Percentiles rank a stretch among this genome's conserved stretches.
phyloP scores from a whole-genome alignment of 2,329 filamentous ascomycete genomes.

The Colletotrichum lentis region DNA sequence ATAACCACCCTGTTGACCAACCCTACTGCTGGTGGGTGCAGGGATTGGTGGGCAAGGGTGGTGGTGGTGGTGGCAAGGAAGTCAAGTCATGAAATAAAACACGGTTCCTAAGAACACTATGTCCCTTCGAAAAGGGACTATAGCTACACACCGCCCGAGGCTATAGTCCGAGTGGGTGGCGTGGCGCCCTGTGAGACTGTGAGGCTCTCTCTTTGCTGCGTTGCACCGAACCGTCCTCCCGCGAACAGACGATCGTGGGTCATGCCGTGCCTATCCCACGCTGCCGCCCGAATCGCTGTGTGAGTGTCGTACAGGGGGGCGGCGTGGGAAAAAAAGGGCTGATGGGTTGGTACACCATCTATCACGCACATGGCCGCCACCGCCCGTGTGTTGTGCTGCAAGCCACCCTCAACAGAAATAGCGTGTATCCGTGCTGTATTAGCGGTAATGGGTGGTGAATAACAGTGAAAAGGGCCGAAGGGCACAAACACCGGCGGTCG shows the following conservation, averaged over 20 bases:
- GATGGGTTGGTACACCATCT: slow-evolving; percentile 1
- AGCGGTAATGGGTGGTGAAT: not conserved
- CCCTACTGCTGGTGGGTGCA: too few species aligned
- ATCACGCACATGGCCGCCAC: slow-evolving; percentile 28
- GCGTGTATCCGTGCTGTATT: not conserved
- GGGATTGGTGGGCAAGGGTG: too few species aligned
- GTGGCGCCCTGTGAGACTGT: slow-evolving; percentile 1
- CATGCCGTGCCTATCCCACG: not conserved
- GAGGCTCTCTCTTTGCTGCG: slow-evolving; percentile 22
- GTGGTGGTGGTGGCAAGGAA: too few species aligned
- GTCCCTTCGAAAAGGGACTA: too few species aligned
- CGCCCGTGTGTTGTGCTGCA: slow-evolving; percentile 1
- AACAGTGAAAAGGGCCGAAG: slow-evolving; percentile 13
- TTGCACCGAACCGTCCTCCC: slow-evolving; percentile 24
- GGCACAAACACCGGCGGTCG: not conserved
- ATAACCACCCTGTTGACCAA: too few species aligned
- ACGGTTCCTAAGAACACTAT: too few species aligned
- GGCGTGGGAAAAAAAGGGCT: slow-evolving; percentile 2
- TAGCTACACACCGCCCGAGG: not conserved
- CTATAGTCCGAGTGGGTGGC: not conserved
- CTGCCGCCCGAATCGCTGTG: slow-evolving; percentile 10
- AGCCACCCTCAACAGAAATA: slow-evolving; percentile 30
- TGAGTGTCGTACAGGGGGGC: not conserved
- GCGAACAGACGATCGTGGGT: slow-evolving; percentile 26
- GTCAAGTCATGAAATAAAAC: too few species aligned